Conservation (phyloP, 768 basidiomycete species). For the Kondoa subrosea region DNA sequence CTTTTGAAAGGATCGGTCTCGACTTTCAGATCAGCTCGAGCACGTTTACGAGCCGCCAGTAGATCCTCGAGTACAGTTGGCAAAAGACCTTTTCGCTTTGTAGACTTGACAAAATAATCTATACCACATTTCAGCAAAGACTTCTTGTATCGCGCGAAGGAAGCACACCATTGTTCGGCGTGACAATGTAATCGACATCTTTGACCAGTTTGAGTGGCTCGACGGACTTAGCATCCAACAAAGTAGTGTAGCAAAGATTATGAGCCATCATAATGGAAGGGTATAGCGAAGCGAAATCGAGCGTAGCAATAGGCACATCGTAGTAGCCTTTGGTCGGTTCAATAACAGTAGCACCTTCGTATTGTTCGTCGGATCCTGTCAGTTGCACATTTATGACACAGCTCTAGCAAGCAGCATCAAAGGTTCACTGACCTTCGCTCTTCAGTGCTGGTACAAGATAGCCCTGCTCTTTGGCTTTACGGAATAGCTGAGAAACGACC, state of each 20-base stretch:
- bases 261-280: slow-evolving; percentile 99
- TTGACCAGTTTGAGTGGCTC: slow-evolving; percentile 60
- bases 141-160: background rate
- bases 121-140: background rate
- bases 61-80: slow-evolving; percentile 87
- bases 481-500: slow-evolving; percentile 84
- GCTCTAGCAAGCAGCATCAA: slow-evolving; percentile 9
- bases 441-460: slow-evolving; percentile 77
- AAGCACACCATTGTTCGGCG: slow-evolving; percentile 73
- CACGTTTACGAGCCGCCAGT: slow-evolving; percentile 78
- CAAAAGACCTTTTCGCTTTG: slow-evolving; percentile 66
- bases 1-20: slow-evolving; percentile 94
- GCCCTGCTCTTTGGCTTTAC: slow-evolving; percentile 77
- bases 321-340: slow-evolving; percentile 94
- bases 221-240: slow-evolving; percentile 64
- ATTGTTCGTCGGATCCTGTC: slow-evolving; percentile 61
- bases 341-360: slow-evolving; percentile 97
- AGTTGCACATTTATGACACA: background rate
- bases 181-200: slow-evolving; percentile 79
- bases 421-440: slow-evolving; percentile 47
- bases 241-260: slow-evolving; percentile 92
- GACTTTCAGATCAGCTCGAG: slow-evolving; percentile 86
- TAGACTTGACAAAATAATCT: slow-evolving; percentile 71
- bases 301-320: slow-evolving; percentile 85
- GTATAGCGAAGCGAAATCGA: slow-evolving; percentile 96